These are phyloP conservation scores for Ustulina deusta DNA, from an alignment of 2,329 filamentous ascomycete genomes.

Conservation along the genomic window DNA sequence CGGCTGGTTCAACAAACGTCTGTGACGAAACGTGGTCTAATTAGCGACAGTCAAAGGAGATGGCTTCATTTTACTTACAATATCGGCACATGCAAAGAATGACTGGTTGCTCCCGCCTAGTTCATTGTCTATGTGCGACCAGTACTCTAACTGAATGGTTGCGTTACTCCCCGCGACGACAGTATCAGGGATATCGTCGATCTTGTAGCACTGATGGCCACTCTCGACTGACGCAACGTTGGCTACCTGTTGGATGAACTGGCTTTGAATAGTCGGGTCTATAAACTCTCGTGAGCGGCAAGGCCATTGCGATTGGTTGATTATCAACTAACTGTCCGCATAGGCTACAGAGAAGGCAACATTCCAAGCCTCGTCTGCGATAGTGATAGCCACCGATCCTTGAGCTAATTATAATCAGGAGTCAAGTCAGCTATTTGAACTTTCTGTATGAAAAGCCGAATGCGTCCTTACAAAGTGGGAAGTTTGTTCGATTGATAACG, in stretches of 20 bases:
- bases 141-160: conserved; percentile 55
- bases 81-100: conserved; percentile 56
- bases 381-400: conserved; percentile 62
- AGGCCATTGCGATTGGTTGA: neutral
- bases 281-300: neutral
- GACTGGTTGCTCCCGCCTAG: conserved; percentile 52
- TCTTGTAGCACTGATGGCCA: conserved; percentile 55
- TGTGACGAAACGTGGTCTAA: conserved; percentile 31
- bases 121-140: conserved; percentile 49
- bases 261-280: conserved; percentile 50
- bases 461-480: conserved; percentile 59
- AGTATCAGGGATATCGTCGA: conserved; percentile 45
- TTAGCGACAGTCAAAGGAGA: neutral
- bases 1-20: conserved; percentile 50
- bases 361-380: conserved; percentile 64
- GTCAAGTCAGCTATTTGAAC: conserved; percentile 5
- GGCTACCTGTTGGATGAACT: conserved; percentile 51
- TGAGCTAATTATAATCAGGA: conserved; percentile 54
- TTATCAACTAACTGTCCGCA: conserved; percentile 54
- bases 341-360: conserved; percentile 64
- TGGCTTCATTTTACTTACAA: conserved; percentile 46
- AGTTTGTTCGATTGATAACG: conserved; percentile 60
- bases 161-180: conserved; percentile 51
- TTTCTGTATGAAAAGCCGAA: neutral
- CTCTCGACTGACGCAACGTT: conserved; percentile 49